phyloP scores from a whole-genome alignment of 371 early-diverging fungal species.

The Fennellomyces sp. region DNA sequence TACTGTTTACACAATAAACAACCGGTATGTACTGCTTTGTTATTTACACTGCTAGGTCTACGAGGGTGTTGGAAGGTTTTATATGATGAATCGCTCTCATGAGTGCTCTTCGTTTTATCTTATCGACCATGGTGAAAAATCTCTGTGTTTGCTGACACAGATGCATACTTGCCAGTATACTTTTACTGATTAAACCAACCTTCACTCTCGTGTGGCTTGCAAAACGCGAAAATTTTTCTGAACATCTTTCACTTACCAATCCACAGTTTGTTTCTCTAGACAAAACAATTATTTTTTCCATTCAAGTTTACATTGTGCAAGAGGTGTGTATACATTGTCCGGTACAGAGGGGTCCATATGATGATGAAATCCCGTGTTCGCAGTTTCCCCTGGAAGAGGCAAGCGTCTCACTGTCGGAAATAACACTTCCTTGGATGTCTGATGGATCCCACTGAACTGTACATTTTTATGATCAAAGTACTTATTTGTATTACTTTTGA shows the following conservation, averaged over 20 bases:
- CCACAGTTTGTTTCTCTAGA: neutral
- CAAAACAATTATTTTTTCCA: neutral
- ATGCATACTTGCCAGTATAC: slow-evolving; percentile 37
- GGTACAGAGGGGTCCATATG: slow-evolving; percentile 9
- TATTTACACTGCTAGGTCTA: too few species aligned
- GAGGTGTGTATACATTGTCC: slow-evolving; percentile 16
- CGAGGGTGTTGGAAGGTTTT: too few species aligned
- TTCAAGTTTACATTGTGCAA: neutral
- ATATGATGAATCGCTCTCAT: slow-evolving; percentile 24
- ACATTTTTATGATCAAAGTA: neutral
- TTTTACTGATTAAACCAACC: slow-evolving; percentile 4
- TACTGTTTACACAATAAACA: too few species aligned
- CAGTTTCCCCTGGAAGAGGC: slow-evolving; percentile 33
- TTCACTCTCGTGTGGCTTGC: too few species aligned
- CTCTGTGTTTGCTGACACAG: slow-evolving; percentile 34
- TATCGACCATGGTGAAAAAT: slow-evolving; percentile 41
- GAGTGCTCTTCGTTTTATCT: slow-evolving; percentile 25
- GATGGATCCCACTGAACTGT: slow-evolving; percentile 9
- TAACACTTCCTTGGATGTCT: slow-evolving; percentile 40
- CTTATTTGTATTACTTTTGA: slow-evolving; percentile 7
- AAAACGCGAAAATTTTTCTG: neutral
- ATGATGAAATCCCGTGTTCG: slow-evolving; percentile 38
- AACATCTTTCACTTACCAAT: neutral
- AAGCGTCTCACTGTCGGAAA: slow-evolving; percentile 14
- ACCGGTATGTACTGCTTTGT: neutral